phyloP scores from a whole-genome alignment of 1,139 yeast genomes.

The Lodderomyces margitis region DNA sequence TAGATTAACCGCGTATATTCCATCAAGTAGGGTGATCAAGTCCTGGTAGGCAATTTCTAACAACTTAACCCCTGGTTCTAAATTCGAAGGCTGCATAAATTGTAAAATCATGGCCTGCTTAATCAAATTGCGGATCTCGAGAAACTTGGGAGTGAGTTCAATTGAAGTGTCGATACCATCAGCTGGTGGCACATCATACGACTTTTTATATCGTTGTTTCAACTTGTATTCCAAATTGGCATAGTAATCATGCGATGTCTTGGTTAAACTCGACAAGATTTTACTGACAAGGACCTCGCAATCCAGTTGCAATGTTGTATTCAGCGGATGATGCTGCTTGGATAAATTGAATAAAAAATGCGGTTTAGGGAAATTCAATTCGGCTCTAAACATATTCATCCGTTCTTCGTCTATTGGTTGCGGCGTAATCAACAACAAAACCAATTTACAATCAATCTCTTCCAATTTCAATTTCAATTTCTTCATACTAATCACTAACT shows the following conservation, averaged over 20 bases:
- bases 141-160: constrained; percentile 35
- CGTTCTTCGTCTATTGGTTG: constrained; percentile 14
- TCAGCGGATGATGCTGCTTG: background rate
- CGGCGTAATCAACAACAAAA: constrained; percentile 27
- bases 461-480: constrained; percentile 19
- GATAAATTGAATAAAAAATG: constrained; percentile 27
- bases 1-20: constrained; percentile 15
- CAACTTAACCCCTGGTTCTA: constrained; percentile 29
- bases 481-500: constrained; percentile 15
- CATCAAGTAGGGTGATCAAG: constrained; percentile 25
- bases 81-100: constrained; percentile 32
- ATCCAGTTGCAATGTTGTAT: background rate
- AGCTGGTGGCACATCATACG: constrained; percentile 35
- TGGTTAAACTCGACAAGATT: constrained; percentile 30
- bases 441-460: constrained; percentile 23
- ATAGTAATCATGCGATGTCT: constrained; percentile 36
- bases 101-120: constrained; percentile 39
- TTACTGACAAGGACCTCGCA: constrained; percentile 23
- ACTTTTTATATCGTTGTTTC: constrained; percentile 37
- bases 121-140: constrained; percentile 40
- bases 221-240: constrained; percentile 30
- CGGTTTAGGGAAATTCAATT: constrained; percentile 31
- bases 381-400: constrained; percentile 23
- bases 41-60: constrained; percentile 37
- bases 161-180: constrained; percentile 27